Conservation (phyloP, 345 rosid species). For the Lenwebbia sp. region DNA sequence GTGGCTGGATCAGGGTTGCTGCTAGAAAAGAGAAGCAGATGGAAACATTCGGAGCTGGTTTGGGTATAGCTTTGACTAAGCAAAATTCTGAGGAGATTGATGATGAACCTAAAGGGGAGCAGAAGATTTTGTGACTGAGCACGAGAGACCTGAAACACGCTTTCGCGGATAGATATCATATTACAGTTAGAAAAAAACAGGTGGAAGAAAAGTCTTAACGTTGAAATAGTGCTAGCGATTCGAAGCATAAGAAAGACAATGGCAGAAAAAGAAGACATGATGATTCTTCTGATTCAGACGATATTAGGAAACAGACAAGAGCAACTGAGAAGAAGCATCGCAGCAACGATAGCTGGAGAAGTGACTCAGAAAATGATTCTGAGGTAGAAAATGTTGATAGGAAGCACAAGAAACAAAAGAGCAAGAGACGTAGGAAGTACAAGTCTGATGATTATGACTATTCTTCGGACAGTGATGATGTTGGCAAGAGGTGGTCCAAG, state of each 20-base stretch:
- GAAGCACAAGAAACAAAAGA: constrained; percentile 2
- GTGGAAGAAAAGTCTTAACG: constrained; percentile 1
- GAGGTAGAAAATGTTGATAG: constrained; percentile 3
- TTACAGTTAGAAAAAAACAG: constrained; percentile 23
- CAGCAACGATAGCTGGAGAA: constrained; percentile 1
- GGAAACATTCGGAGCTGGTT: constrained; percentile 75
- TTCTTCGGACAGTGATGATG: constrained; percentile 8
- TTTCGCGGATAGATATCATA: constrained; percentile 65
- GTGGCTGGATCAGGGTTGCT: constrained; percentile 35
- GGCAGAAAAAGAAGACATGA: constrained; percentile 26
- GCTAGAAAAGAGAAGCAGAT: constrained; percentile 93
- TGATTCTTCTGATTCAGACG: constrained; percentile 44
- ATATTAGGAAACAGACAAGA: constrained; percentile 19
- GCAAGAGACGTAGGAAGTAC: not conserved
- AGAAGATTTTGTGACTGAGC: constrained; percentile 17
- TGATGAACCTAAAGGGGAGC: constrained; percentile 9
- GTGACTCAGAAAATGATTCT: constrained; percentile 24
- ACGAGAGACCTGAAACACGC: constrained; percentile 58
- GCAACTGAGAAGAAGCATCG: constrained; percentile 28
- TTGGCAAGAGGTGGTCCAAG: constrained; percentile 1
- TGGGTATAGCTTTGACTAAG: constrained; percentile 44
- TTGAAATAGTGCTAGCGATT: constrained; percentile 8
- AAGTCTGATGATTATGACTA: not conserved
- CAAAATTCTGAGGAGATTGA: constrained; percentile 22
- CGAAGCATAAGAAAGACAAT: constrained; percentile 24